Percentiles rank a stretch among this genome's conserved stretches.
Evolutionary conservation across 108 stramenopile genomes (phyloP).

Genomic region (Conticribra guillardii): DNA sequence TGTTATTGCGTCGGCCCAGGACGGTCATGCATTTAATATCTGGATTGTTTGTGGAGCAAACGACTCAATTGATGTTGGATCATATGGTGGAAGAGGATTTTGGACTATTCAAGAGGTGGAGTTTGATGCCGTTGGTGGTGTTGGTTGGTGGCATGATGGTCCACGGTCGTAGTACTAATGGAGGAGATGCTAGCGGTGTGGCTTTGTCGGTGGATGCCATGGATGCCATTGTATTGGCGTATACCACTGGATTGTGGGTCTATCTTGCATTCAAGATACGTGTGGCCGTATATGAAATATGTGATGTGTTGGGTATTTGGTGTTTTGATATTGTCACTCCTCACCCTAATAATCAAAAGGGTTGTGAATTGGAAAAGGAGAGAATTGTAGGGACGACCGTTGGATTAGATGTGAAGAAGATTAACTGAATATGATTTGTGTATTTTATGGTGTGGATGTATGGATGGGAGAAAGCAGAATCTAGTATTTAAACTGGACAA

Average conservation of each 20-base stretch:
- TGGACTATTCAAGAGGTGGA: conserved; percentile 45
- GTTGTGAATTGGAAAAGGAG: too few species aligned
- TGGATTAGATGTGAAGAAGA: background rate
- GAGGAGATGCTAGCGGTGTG: too few species aligned
- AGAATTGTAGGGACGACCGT: background rate
- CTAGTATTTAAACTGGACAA: too few species aligned
- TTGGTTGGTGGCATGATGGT: conserved; percentile 46
- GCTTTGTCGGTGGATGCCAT: conserved; percentile 8
- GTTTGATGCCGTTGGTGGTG: conserved; percentile 58
- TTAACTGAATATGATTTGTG: too few species aligned
- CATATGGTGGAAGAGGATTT: conserved; percentile 73
- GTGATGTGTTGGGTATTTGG: conserved; percentile 76
- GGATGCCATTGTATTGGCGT: conserved; percentile 44
- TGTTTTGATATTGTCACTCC: conserved; percentile 85
- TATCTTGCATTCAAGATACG: conserved; percentile 67
- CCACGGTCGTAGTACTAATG: background rate
- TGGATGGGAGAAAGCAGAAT: too few species aligned
- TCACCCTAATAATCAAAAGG: conserved; percentile 26
- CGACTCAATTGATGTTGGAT: conserved; percentile 85
- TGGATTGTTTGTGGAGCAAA: conserved; percentile 77
- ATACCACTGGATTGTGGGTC: conserved; percentile 56
- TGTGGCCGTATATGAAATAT: conserved; percentile 71
- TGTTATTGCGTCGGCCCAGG: conserved; percentile 61
- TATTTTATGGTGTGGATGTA: too few species aligned
- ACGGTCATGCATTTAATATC: conserved; percentile 66